Evolutionary conservation across 768 basidiomycete genomes (phyloP).

Genomic region (Boletus subcaerulescens): DNA sequence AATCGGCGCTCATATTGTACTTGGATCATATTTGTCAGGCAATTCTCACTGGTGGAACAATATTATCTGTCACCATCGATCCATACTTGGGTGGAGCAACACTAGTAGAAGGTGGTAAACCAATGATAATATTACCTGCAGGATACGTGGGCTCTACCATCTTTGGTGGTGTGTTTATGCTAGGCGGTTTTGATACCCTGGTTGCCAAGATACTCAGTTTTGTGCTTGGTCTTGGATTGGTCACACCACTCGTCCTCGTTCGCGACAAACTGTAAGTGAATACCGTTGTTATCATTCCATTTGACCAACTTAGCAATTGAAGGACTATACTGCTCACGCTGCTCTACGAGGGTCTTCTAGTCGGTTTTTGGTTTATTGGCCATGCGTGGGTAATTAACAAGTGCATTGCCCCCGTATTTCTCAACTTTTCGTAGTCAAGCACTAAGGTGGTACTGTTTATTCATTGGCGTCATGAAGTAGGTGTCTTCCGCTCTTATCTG

Average conservation of each 20-base stretch:
- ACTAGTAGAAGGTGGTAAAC: conserved; percentile 73
- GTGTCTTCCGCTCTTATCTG: conserved; percentile 25
- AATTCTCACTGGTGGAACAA: conserved; percentile 73
- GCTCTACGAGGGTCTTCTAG: conserved; percentile 78
- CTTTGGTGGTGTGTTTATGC: conserved; percentile 77
- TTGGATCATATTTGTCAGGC: conserved; percentile 43
- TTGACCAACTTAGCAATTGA: conserved; percentile 14
- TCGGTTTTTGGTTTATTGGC: conserved; percentile 95
- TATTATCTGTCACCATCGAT: conserved; percentile 80
- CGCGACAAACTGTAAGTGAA: conserved; percentile 81
- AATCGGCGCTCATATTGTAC: conserved; percentile 4
- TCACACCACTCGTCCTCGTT: conserved; percentile 83
- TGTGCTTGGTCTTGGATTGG: conserved; percentile 79
- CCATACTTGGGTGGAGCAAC: conserved; percentile 65
- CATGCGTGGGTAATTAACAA: conserved; percentile 62
- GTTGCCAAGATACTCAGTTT: conserved; percentile 93
- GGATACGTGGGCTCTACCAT: conserved; percentile 84
- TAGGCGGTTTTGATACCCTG: conserved; percentile 85
- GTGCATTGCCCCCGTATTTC: conserved; percentile 3
- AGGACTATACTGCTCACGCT: conserved; percentile 86
- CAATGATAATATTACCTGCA: conserved; percentile 67
- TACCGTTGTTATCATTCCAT: neutral
- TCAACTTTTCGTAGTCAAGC: conserved; percentile 51
- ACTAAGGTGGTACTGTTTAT: conserved; percentile 79
- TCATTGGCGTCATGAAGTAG: conserved; percentile 84